Evolutionary conservation across 2,329 filamentous ascomycete genomes (phyloP), one percentile per base, ranked within the genome.

Genomic region (Epichloe sylvatica): DNA sequence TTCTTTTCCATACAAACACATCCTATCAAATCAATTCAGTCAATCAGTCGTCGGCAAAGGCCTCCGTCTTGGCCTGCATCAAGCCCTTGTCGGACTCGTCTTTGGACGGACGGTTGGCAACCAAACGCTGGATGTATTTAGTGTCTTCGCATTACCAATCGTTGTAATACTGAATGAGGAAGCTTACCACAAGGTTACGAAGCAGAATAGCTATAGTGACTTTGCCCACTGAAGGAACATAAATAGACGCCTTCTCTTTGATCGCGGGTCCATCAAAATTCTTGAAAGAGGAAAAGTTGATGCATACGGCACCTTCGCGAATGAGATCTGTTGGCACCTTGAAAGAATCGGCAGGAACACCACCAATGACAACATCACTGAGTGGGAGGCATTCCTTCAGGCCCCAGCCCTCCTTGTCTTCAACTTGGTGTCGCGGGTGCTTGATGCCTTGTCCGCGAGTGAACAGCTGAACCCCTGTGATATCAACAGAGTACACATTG

Each of bases 211-310:
- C 86, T 64, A 97, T 97, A 0, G 92, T 98, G 45, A 97, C 91
- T 72, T 97, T 98, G 59, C 92, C 92, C 57, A 96, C 94, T 0
- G 91, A 92, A 1, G 92, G 92, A 17, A 97, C 90, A 60, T 96
- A 98, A 60, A 98, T 94, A 5, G 88, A 89, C 2, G 92, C 92
- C 72, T 90, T 94, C 65, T 96, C 86, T 70, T 95, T 97, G 57
- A 97, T 81, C 45, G 86, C 85, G 0, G 84, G 81, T 1, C 76
- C 76, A 53, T 83, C 83, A 67, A 97, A 97, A 70, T 98, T 97
- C 72, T 90, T 87, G 67, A 86, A 88, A 47, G 87, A 95, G 7
- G 89, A 94, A 66, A 98, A 97, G 70, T 98, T 98, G 71, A 98
- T 90, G 74, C 92, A 98, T n/a, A 95, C 87, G 33, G 87, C 90